Base-by-base conservation (phyloP, 495 filamentous ascomycete species). In the Oidiodendron maius region DNA sequence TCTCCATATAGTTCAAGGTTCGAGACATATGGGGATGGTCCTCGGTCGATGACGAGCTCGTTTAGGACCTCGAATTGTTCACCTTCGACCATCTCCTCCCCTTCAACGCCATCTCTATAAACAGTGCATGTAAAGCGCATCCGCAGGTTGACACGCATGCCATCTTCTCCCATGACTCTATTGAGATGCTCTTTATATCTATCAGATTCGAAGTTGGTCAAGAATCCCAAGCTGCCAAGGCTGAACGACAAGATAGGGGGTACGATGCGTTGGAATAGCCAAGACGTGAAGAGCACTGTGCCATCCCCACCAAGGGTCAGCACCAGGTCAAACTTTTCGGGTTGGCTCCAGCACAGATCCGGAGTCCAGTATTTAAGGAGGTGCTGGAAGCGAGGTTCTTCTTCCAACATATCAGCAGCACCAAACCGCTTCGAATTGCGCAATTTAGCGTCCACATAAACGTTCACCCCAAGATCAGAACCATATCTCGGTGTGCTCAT, bases 71-170 rank as follows among this genome's bases (percentile, higher is more conserved):
- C 90, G 51, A 94, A 96, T 56, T 91, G 88, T 65, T 95, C 89
- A 20, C 78, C 78, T 58, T 87, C 82, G 52, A 84, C 78, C 48
- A 87, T 72, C 5, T 82, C 77, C 34, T 65, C 58, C 18, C 64
- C 69, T 1, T 43, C 46, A 1, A 63, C 56, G n/a, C 67, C 66
- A 39, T 71, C 62, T n/a, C 89, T 82, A 69, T 85, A 95, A 18
- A 95, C 87, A 5, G 90, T 95, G 66, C 91, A 95, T 26, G 91
- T 96, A 68, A 98, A 98, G 46, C 93, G 86, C 89, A 97, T 91
- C 53, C 93, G 89, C 57, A 98, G 71, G 61, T 93, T 95, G 44
- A 97, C 89, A 30, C 89, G 81, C 86, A 98, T 95, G 4, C 94
- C 93, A 0, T 84, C 80, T 44, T 91, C 87, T 40, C 87, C 89